Evolutionary conservation across 2,329 filamentous ascomycete genomes (phyloP), one percentile per base, ranked within the genome.

Genomic region (Metarhizium sp.): DNA sequence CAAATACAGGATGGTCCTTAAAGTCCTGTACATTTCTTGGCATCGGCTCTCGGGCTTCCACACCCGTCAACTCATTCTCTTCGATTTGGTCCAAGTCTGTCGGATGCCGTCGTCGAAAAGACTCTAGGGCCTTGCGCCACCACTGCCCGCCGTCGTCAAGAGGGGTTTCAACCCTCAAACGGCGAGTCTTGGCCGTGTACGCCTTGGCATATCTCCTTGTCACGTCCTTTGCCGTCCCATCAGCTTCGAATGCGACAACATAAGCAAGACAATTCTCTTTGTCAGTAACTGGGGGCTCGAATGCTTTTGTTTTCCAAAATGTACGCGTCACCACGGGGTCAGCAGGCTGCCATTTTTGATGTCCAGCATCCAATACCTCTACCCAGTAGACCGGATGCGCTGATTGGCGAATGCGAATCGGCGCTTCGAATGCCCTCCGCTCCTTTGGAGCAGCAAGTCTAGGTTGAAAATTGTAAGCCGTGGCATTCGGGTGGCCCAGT

Each of bases 311-410:
- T 58, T 88, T 91, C 66, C 85, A 89, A 54, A 95, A 83, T 0
- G 60, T 87, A 55, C 82, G 78, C 0, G 92, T 95, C 2, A 94
- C 90, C 0, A 96, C 71, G 0, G 92, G 84, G 66, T 99, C 94
- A 42, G 94, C 82, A 0, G 90, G 81, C 55, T 96, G 82, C 94
- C 94, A 99, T 74, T 90, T 95, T 66, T 96, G 89, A 60, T 90
- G 83, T 0, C 88, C 87, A 53, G 84, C 77, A 59, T 96, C 92
- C 60, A 96, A 88, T 3, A 90, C 86, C 71, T 99, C 94, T 0
- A 96, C 86, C 94, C 94, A 99, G 67, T 91, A 97, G 3, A 97
- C 79, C 0, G 94, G 94, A 63, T 86, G 89, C 0, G 81, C 70
- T 0, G 90, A 92, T 64, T 92, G 89, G 29, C 78, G 78, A 11